Evolutionary conservation across 176 grass and related monocot genomes (phyloP), one percentile per base, ranked within the genome.

Genomic region (Avena insularis): DNA sequence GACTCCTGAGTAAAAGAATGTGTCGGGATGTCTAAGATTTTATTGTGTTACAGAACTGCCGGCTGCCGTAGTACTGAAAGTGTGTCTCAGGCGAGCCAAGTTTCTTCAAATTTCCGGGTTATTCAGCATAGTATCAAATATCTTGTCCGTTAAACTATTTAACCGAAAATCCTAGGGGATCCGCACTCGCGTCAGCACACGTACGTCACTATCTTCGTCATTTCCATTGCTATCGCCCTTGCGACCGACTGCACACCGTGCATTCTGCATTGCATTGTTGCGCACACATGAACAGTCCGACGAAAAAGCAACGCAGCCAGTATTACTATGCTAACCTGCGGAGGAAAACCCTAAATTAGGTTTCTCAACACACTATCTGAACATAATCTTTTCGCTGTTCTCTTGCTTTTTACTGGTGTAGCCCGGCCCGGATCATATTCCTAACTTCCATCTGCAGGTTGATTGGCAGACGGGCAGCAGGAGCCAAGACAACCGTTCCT

Each of bases 391-490:
- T 50, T 3, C 12, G 49, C 2, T 50, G 9, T 11, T 81, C 78
- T 74, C 78, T 65, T 72, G 17, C 66, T 72, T 80, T 86, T 61
- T 9, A 86, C 23, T 29, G 23, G 36, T 75, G 29, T 43, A 43
- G 21, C 31, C 72, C 27, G 27, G 49, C 13, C 47, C 68, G 54
- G 29, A 23, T 23, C 58, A 43, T 40, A 64, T 54, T 43, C 78
- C 17, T 29, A 36, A 81, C n/a, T 23, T 38, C 45, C 78, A 54
- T 65, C n/a, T 31, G 66, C n/a, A 60, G 36, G 14, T 58, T 1
- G 63, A 43, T 80, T 16, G 23, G 23, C 23, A 23, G 23, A 23
- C 23, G 23, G 23, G 23, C 23, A 23, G 23, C 23, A 23, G 23
- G 23, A 23, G 23, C 23, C 23, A 23, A 23, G 23, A 29, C 29